phyloP scores from a whole-genome alignment of 768 basidiomycete genomes.

The Mycena epipterygia region DNA sequence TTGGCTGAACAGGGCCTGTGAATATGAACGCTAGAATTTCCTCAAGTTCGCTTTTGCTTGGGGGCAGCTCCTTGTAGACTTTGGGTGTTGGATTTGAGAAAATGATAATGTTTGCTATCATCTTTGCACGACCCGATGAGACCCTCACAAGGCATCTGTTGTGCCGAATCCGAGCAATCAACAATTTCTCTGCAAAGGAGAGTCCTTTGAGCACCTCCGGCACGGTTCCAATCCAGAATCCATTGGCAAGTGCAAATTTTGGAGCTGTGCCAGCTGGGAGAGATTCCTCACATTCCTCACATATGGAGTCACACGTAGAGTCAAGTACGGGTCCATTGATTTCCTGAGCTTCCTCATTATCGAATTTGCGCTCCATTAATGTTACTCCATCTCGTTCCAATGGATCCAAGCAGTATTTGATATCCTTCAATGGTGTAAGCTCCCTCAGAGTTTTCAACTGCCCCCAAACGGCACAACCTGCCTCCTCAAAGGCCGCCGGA shows the following conservation, averaged over 20 bases:
- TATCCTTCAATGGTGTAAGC: too few species aligned
- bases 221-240: background rate
- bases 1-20: background rate
- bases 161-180: background rate
- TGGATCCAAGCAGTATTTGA: too few species aligned
- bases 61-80: background rate
- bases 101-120: background rate
- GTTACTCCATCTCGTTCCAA: too few species aligned
- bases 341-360: background rate
- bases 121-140: background rate
- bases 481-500: too few species aligned
- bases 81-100: background rate
- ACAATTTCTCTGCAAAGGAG: background rate
- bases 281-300: background rate
- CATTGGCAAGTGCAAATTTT: background rate
- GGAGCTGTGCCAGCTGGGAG: background rate
- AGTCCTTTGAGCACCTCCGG: background rate
- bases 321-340: background rate
- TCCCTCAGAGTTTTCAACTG: too few species aligned
- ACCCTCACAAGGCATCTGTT: background rate
- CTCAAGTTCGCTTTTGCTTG: background rate
- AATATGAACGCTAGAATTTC: background rate
- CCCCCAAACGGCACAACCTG: too few species aligned
- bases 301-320: background rate
- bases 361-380: too few species aligned